Evolutionary conservation across 352 stramenopile species (phyloP).

Genomic region (Pythium brachiatum): DNA sequence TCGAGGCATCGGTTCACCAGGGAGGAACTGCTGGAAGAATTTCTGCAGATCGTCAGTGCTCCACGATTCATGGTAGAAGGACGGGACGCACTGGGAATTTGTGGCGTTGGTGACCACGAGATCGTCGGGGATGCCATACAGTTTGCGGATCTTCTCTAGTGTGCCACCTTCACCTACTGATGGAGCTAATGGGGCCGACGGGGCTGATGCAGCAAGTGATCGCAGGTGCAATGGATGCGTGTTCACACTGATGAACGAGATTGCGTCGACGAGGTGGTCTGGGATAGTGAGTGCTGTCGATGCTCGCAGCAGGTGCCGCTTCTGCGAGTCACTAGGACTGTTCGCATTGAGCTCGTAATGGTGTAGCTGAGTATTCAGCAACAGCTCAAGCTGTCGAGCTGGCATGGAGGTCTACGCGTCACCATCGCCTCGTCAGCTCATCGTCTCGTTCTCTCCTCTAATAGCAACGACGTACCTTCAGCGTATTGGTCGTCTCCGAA

Average conservation of each 20-base stretch:
- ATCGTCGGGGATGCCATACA: constrained; percentile 65
- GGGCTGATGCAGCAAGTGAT: constrained; percentile 32
- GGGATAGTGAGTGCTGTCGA: constrained; percentile 34
- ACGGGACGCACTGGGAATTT: constrained; percentile 64
- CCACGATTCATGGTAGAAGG: constrained; percentile 78
- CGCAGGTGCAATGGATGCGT: constrained; percentile 57
- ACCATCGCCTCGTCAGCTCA: background rate
- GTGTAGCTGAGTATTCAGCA: constrained; percentile 56
- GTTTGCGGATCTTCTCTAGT: constrained; percentile 46
- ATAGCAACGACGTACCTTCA: constrained; percentile 24
- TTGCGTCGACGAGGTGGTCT: constrained; percentile 31
- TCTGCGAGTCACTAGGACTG: background rate
- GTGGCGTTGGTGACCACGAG: constrained; percentile 63
- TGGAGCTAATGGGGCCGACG: background rate
- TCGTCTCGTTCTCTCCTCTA: background rate
- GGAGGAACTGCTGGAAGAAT: constrained; percentile 59
- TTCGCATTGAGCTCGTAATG: constrained; percentile 27
- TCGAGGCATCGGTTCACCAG: constrained; percentile 36
- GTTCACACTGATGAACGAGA: constrained; percentile 74
- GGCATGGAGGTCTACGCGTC: constrained; percentile 32
- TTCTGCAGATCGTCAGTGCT: constrained; percentile 46
- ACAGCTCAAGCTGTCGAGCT: constrained; percentile 42
- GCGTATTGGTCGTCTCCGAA: constrained; percentile 20
- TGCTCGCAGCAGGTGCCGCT: constrained; percentile 43
- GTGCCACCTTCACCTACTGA: constrained; percentile 2